Base-by-base conservation (phyloP, 78 protist genomes). In the Abeoforma whisleri region DNA sequence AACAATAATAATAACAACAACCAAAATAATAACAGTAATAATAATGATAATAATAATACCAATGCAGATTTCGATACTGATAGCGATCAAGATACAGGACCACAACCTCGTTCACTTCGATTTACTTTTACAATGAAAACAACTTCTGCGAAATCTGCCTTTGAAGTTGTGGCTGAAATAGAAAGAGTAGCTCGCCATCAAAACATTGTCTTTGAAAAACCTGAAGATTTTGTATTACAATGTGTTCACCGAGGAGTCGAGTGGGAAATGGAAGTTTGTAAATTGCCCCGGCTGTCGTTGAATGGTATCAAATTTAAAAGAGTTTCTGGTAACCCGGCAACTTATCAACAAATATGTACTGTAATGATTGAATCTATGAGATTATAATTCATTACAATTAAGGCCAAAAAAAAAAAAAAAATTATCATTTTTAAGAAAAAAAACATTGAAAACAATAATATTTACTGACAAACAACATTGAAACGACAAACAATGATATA, bases 191-290 rank as follows among this genome's bases (percentile, higher is more conserved):
- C 39, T 28, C 68, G 0, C 1, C 39, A n/a, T 8, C 1, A 32
- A 36, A 1, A n/a, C 35, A 38, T 82, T 33, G n/a, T 0, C n/a
- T 87, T 2, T 12, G 82, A 62, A 40, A 35, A 28, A 1, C 0
- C 77, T 23, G 89, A 87, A 2, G 74, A 73, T 31, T 87, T 68
- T 1, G 12, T 5, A 5, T 36, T 82, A 22, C 32, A 40, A 33
- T 82, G 85, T 73, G 40, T 73, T 8, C n/a, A 82, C 32, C 32
- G 12, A 16, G 76, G 33, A 19, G n/a, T 73, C 2, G 76, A 79
- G 71, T 87, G 85, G 81, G 90, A 87, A 68, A 87, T 87, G 86
- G 90, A 87, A 75, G 86, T 88, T 32, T 83, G 87, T 88, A 83
- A 84, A 81, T 85, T 88, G 23, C 86, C 85, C 5, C 76, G 88